phyloP scores from a whole-genome alignment of 2,329 filamentous ascomycete genomes.

The Pestalotiopsis fici region DNA sequence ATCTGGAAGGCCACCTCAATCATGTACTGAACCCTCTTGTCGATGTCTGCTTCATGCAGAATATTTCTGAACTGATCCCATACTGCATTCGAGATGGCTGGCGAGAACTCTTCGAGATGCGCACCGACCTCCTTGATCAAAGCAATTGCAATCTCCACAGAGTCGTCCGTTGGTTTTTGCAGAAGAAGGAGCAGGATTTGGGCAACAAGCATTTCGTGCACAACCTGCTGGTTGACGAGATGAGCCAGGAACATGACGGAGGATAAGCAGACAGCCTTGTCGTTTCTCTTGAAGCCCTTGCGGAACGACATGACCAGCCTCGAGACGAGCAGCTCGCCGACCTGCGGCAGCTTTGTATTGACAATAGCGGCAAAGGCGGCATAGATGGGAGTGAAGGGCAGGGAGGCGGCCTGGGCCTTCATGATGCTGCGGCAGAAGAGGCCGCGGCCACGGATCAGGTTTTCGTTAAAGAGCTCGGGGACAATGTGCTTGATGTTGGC shows the following conservation, averaged over 20 bases:
- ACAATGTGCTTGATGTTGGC: conserved; percentile 98
- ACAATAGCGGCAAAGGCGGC: conserved; percentile 95
- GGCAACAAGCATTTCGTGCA: conserved; percentile 88
- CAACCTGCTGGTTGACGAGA: conserved; percentile 93
- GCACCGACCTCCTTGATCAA: conserved; percentile 91
- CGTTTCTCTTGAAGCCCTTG: conserved; percentile 93
- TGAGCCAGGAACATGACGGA: conserved; percentile 95
- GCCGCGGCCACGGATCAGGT: conserved; percentile 85
- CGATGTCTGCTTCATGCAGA: conserved; percentile 93
- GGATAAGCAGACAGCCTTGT: conserved; percentile 92
- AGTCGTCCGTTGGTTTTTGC: conserved; percentile 95
- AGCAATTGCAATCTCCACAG: conserved; percentile 94
- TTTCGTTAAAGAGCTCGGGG: conserved; percentile 93
- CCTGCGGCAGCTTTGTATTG: conserved; percentile 94
- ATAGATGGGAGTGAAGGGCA: conserved; percentile 96
- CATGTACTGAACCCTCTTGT: conserved; percentile 99
- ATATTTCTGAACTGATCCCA: conserved; percentile 97
- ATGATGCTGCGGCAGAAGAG: conserved; percentile 95
- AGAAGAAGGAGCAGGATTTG: conserved; percentile 91
- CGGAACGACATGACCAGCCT: conserved; percentile 89
- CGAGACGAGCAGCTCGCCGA: conserved; percentile 86
- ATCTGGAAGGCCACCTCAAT: conserved; percentile 97
- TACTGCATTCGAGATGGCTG: conserved; percentile 81
- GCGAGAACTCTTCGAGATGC: conserved; percentile 94
- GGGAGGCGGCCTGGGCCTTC: conserved; percentile 95